These are phyloP conservation scores for Polygonum maritimum DNA, from an alignment of 148 eudicot species.

Conservation along the genomic window DNA sequence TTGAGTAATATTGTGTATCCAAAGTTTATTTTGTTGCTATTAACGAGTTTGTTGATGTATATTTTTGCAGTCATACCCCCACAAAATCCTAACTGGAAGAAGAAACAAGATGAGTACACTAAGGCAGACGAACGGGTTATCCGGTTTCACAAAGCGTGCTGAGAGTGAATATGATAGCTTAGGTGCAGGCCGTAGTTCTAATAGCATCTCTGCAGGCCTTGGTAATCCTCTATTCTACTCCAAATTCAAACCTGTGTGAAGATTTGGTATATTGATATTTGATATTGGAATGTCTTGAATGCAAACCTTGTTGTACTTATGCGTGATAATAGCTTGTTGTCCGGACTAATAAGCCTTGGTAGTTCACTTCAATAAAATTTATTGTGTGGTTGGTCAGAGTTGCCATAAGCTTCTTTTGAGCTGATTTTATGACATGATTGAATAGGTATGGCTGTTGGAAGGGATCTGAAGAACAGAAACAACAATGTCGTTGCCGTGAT, in stretches of 20 bases:
- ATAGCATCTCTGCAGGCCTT: constrained; percentile 83
- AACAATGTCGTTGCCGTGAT: constrained; percentile 77
- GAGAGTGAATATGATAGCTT: constrained; percentile 89
- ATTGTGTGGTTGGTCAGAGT: not conserved
- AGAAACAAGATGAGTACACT: constrained; percentile 80
- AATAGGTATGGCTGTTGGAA: constrained; percentile 95
- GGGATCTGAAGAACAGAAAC: constrained; percentile 72
- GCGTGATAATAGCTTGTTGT: no score
- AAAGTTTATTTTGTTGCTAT: not conserved
- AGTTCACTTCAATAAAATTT: not conserved
- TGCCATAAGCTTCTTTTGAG: not conserved
- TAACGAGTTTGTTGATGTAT: not conserved
- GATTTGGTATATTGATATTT: not conserved
- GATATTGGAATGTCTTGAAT: not conserved
- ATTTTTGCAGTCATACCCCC: constrained; percentile 70
- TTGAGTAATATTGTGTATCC: not conserved
- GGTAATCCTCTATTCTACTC: constrained; percentile 33
- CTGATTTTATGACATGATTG: constrained; percentile 12
- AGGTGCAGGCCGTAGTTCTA: constrained; percentile 91
- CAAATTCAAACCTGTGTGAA: not conserved
- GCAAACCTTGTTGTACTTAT: not conserved
- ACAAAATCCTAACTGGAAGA: constrained; percentile 89
- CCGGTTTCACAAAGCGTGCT: constrained; percentile 79
- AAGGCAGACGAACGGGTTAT: constrained; percentile 76
- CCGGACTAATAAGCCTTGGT: not conserved